Conservation (phyloP, 495 filamentous ascomycete genomes). For the Xylaria intraflava region DNA sequence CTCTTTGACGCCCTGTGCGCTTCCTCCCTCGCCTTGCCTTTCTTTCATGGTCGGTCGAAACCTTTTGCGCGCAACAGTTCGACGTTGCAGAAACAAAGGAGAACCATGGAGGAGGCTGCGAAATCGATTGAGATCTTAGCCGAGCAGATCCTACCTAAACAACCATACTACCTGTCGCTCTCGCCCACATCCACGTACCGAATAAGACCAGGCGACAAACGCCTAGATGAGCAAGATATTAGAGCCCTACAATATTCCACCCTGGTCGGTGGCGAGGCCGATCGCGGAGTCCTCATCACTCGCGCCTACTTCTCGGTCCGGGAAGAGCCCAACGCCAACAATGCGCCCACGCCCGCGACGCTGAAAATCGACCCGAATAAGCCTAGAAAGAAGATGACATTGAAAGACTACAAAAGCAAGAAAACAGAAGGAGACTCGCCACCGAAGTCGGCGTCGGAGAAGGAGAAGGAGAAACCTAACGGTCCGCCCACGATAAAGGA, state of each 20-base stretch:
- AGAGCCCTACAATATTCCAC: constrained; percentile 39
- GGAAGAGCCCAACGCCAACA: constrained; percentile 28
- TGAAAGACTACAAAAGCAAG: constrained; percentile 43
- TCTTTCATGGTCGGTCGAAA: constrained; percentile 12
- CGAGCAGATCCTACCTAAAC: constrained; percentile 36
- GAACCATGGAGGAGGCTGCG: constrained; percentile 46
- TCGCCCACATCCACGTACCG: constrained; percentile 32
- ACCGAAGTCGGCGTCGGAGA: constrained; percentile 17
- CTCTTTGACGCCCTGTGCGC: not conserved
- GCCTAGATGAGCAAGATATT: constrained; percentile 32
- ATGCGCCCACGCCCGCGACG: constrained; percentile 19
- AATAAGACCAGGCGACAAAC: constrained; percentile 29
- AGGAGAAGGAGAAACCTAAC: constrained; percentile 9
- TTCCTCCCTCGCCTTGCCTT: not conserved
- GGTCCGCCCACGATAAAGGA: constrained; percentile 10
- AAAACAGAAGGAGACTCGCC: constrained; percentile 36
- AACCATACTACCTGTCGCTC: constrained; percentile 38
- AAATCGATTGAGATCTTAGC: constrained; percentile 38
- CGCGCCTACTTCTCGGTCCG: constrained; percentile 37
- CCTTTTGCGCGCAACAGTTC: constrained; percentile 24
- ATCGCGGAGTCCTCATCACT: constrained; percentile 42
- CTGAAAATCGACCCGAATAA: constrained; percentile 35
- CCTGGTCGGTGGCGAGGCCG: constrained; percentile 34
- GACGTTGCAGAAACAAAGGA: constrained; percentile 26
- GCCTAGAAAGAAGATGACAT: constrained; percentile 36